Percentiles rank a stretch among this genome's conserved stretches.
Conservation (phyloP, 345 rosid species). For the Eutrema japonicum region DNA sequence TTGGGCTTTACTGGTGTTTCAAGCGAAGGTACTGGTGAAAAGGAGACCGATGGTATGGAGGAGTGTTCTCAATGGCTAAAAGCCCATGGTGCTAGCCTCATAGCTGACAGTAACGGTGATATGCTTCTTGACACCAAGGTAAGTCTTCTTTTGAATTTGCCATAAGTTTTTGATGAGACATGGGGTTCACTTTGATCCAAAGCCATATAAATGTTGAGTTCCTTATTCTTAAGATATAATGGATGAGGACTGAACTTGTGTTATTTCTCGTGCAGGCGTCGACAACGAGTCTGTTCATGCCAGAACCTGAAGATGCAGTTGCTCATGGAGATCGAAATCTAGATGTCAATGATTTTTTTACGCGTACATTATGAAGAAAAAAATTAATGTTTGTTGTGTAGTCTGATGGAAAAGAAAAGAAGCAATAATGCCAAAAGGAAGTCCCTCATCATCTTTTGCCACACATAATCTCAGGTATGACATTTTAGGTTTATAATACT, state of each 20-base stretch:
- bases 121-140: conserved; percentile 87
- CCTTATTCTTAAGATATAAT: not conserved
- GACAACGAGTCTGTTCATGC: conserved; percentile 75
- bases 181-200: conserved; percentile 4
- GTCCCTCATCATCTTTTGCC: conserved; percentile 23
- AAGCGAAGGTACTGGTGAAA: conserved; percentile 61
- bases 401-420: conserved; percentile 22
- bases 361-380: conserved; percentile 56
- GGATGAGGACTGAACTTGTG: conserved; percentile 22
- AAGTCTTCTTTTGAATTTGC: conserved; percentile 20
- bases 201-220: conserved; percentile 5
- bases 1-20: conserved; percentile 62
- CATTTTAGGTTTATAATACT: conserved; percentile 41
- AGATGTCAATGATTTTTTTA: conserved; percentile 87
- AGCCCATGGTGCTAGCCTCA: conserved; percentile 79
- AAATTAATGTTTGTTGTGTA: conserved; percentile 22
- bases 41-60: conserved; percentile 59
- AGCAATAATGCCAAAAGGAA: conserved; percentile 19
- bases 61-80: conserved; percentile 91
- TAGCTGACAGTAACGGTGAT: conserved; percentile 65
- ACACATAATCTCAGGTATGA: conserved; percentile 39
- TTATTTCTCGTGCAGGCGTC: conserved; percentile 63
- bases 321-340: conserved; percentile 90
- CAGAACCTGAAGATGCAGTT: conserved; percentile 95
- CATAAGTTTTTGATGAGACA: not conserved